Conservation (phyloP, 148 eudicot genomes). For the Drosera capensis region DNA sequence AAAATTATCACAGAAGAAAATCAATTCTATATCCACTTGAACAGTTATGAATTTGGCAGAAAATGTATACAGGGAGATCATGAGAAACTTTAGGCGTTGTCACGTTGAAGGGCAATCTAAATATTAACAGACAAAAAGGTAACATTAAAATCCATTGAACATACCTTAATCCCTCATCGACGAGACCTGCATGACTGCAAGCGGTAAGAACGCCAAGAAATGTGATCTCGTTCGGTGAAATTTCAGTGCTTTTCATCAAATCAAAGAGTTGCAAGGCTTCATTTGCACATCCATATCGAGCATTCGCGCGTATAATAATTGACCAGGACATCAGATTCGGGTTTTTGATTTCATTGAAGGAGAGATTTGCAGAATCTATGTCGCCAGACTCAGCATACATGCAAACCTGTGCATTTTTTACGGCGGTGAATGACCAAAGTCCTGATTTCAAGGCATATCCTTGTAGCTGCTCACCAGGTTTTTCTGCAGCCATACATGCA, state of each 20-base stretch:
- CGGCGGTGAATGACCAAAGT: background rate
- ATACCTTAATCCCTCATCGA: constrained; percentile 14
- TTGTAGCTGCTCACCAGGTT: constrained; percentile 11
- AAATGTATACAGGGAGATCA: too few relatives aligned
- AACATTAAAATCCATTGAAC: background rate
- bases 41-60: too few relatives aligned
- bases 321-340: constrained; percentile 8
- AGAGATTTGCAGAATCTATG: constrained; percentile 8
- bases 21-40: too few relatives aligned
- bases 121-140: too few relatives aligned
- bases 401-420: constrained; percentile 4
- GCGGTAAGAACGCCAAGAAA: constrained; percentile 26
- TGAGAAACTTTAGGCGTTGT: too few relatives aligned
- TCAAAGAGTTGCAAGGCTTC: constrained; percentile 15
- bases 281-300: constrained; percentile 12
- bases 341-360: constrained; percentile 3
- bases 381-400: constrained; percentile 13
- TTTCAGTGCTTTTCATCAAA: constrained; percentile 8
- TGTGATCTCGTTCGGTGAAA: constrained; percentile 16
- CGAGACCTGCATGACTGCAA: constrained; percentile 31
- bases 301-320: constrained; percentile 4
- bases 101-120: too few relatives aligned
- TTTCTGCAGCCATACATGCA: constrained; percentile 9
- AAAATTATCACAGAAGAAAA: too few relatives aligned
- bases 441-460: constrained; percentile 9